Base-by-base conservation (phyloP, 2,329 filamentous ascomycete species). In the Calonectria pseudoreteaudii region DNA sequence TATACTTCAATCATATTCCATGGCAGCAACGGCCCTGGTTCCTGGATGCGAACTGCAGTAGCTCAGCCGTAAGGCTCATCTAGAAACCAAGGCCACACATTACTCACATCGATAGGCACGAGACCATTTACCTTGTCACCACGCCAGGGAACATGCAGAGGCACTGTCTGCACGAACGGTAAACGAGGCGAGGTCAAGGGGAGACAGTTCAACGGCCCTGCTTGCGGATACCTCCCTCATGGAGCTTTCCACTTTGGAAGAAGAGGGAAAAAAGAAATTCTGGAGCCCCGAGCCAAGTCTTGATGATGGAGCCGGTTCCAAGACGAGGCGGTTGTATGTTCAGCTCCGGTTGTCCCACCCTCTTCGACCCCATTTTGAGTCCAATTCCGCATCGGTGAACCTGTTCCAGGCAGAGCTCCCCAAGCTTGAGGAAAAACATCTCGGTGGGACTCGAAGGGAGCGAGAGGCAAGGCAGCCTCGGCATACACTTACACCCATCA, bases 1-100 rank as follows among this genome's bases (percentile, higher is more conserved):
- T 73, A 73, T 73, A 73, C 50, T 60, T 34, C 44, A 65, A 64
- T 41, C 36, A 30, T 44, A 11, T 49, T 31, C 16, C n/a, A 56
- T 60, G 56, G 41, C 11, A 44, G 41, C 36, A 31, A 70, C 60
- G 72, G 72, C 72, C 66, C 50, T 38, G 62, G 60, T 53, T n/a
- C 38, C 23, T 49, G 52, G 50, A 68, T 68, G 70, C 66, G 69
- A 72, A 69, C 69, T 74, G 66, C 56, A 62, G 56, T 66, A 47
- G 72, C 58, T 70, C 69, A 74, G 70, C 69, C 58, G 72, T 67
- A 72, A 73, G 72, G 72, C 72, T 74, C 72, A 66, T 60, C 30
- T 66, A 31, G 50, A 58, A 50, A 53, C 26, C 20, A 36, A 67
- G 47, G 23, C 44, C 64, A 72, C 47, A 7, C 69, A 67, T 68